Evolutionary conservation across 352 stramenopile genomes (phyloP).

Genomic region (Phytopythium helicoides): DNA sequence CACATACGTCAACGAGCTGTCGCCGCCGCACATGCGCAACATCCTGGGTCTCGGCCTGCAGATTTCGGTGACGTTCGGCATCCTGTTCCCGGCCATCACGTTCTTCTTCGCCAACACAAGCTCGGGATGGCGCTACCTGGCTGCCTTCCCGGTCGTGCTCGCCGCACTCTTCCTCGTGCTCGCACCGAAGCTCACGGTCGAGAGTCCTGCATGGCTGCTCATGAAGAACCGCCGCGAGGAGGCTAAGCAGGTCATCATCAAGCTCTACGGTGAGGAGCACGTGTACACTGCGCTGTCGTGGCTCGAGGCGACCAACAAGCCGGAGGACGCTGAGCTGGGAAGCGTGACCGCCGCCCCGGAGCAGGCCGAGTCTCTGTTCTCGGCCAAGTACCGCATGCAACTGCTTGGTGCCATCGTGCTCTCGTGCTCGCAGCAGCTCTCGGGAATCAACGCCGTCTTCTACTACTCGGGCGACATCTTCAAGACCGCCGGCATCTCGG

Average conservation of each 20-base stretch:
- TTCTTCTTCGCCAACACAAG: too few species aligned
- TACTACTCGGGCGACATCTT: too few species aligned
- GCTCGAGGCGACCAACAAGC: too few species aligned
- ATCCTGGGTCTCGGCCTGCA: conserved; percentile 37
- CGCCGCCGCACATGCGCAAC: too few species aligned
- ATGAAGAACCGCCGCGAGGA: too few species aligned
- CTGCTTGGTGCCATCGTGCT: conserved; percentile 33
- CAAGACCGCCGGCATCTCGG: too few species aligned
- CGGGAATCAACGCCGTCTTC: conserved; percentile 52
- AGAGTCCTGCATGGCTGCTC: too few species aligned
- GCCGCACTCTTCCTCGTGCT: conserved; percentile 36
- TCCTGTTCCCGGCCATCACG: conserved; percentile 34
- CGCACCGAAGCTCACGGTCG: conserved; percentile 36
- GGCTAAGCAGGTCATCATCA: conserved; percentile 16
- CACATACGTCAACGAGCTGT: conserved; percentile 27
- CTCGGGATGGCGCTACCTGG: too few species aligned
- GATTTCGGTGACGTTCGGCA: conserved; percentile 42
- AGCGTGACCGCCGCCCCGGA: conserved; percentile 9
- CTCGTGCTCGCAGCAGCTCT: conserved; percentile 43
- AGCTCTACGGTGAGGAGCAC: conserved; percentile 25
- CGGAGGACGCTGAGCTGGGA: conserved; percentile 11
- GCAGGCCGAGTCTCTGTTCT: too few species aligned
- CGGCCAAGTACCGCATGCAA: too few species aligned
- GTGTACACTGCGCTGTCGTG: conserved; percentile 7
- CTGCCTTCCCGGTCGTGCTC: conserved; percentile 42